Evolutionary conservation across 2,329 filamentous ascomycete species (phyloP).

Genomic region (Ophiognomonia clavigignenti-juglandacearum): DNA sequence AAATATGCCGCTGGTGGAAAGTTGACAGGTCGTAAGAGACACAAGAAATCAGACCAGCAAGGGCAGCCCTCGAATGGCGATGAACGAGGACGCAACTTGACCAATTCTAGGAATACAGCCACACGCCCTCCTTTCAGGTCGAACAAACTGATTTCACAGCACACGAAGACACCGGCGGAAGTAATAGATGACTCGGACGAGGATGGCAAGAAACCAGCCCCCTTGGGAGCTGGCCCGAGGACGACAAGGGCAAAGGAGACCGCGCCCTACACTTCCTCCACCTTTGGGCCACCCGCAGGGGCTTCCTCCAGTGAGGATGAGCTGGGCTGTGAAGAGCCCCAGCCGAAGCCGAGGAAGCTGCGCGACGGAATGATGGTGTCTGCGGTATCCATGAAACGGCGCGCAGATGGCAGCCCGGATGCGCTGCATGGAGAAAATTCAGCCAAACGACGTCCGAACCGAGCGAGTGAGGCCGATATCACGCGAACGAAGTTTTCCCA

Average conservation of each 20-base stretch:
- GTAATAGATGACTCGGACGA: constrained; percentile 9
- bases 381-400: background rate
- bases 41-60: background rate
- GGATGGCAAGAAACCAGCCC: no score
- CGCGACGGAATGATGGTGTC: background rate
- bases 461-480: constrained; percentile 1
- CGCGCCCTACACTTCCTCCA: background rate
- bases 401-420: background rate
- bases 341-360: background rate
- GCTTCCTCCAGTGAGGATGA: constrained; percentile 7
- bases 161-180: background rate
- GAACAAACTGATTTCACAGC: background rate
- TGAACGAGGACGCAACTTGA: background rate
- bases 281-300: background rate
- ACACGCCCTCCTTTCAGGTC: background rate
- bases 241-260: background rate
- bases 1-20: no score
- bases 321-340: background rate
- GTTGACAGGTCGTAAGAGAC: constrained; percentile 3
- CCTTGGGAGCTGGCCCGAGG: background rate
- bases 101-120: background rate
- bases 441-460: constrained; percentile 1
- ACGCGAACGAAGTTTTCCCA: background rate
- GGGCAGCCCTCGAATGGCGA: no score
- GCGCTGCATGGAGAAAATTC: background rate